phyloP scores from a whole-genome alignment of 345 rosid genomes.

The Citrus cavaleriei region DNA sequence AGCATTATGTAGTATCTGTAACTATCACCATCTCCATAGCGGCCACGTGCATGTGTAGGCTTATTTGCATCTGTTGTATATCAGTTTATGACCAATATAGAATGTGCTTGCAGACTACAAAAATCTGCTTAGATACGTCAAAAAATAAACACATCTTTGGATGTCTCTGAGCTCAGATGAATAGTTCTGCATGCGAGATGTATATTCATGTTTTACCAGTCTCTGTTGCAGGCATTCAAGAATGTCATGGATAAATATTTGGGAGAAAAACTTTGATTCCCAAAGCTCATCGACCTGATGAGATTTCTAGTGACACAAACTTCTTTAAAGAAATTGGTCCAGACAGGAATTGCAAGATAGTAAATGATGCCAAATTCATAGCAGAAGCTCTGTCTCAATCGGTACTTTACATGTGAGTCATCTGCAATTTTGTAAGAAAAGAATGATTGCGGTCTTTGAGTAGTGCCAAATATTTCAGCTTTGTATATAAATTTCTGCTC shows the following conservation, averaged over 20 bases:
- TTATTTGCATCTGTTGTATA: slow-evolving; percentile 12
- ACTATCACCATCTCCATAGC: slow-evolving; percentile 5
- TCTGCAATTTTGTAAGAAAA: slow-evolving; percentile 40
- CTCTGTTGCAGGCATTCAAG: slow-evolving; percentile 57
- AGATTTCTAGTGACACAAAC: slow-evolving; percentile 20
- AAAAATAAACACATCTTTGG: slow-evolving; percentile 9
- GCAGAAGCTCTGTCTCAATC: slow-evolving; percentile 37
- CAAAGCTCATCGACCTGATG: slow-evolving; percentile 22
- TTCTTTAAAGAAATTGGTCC: slow-evolving; percentile 30
- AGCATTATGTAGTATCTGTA: not conserved
- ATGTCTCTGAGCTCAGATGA: slow-evolving; percentile 8
- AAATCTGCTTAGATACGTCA: slow-evolving; percentile 8
- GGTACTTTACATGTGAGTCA: slow-evolving; percentile 37
- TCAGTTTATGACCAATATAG: not conserved
- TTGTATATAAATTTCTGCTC: slow-evolving; percentile 10
- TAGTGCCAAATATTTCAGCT: slow-evolving; percentile 25
- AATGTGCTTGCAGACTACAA: slow-evolving; percentile 10
- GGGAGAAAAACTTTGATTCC: slow-evolving; percentile 43
- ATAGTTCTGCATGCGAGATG: not conserved
- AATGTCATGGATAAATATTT: slow-evolving; percentile 56
- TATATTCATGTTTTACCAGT: not conserved
- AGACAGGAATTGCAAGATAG: slow-evolving; percentile 11
- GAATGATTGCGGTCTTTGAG: slow-evolving; percentile 38
- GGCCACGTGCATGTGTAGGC: slow-evolving; percentile 8
- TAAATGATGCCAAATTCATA: slow-evolving; percentile 26